Conservation (phyloP, 2,329 filamentous ascomycete genomes). For the Chalaropsis ovoidea region DNA sequence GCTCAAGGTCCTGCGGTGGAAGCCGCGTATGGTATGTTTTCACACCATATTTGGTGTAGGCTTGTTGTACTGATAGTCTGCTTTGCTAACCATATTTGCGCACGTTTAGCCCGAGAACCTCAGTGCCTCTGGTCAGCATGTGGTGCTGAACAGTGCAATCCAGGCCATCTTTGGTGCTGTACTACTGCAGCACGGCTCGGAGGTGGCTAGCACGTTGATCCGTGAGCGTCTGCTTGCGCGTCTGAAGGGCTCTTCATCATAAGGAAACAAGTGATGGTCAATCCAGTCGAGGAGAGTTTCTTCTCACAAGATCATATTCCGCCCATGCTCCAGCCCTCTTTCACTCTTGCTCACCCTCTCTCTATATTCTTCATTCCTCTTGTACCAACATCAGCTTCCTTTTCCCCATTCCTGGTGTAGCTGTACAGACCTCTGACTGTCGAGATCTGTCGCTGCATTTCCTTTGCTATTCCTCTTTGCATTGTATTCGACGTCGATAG, state of each 20-base stretch:
- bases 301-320: neutral
- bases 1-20: slow-evolving; percentile 72
- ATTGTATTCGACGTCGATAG: slow-evolving; percentile 9
- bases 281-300: neutral
- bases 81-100: slow-evolving; percentile 18
- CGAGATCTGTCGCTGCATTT: neutral
- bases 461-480: neutral
- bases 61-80: slow-evolving; percentile 5
- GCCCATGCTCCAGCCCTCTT: neutral
- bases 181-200: slow-evolving; percentile 75
- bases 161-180: slow-evolving; percentile 83
- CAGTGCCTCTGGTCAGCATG: slow-evolving; percentile 58
- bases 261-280: neutral
- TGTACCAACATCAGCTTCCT: slow-evolving; percentile 12
- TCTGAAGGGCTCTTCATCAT: slow-evolving; percentile 14
- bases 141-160: slow-evolving; percentile 65
- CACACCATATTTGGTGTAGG: neutral
- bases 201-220: slow-evolving; percentile 62
- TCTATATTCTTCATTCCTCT: neutral
- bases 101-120: slow-evolving; percentile 51
- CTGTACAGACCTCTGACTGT: neutral
- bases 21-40: slow-evolving; percentile 62
- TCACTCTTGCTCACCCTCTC: neutral
- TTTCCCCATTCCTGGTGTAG: neutral
- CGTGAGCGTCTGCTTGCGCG: slow-evolving; percentile 59